phyloP scores from a whole-genome alignment of 768 basidiomycete genomes.

The Suillus fuscotomentosus region DNA sequence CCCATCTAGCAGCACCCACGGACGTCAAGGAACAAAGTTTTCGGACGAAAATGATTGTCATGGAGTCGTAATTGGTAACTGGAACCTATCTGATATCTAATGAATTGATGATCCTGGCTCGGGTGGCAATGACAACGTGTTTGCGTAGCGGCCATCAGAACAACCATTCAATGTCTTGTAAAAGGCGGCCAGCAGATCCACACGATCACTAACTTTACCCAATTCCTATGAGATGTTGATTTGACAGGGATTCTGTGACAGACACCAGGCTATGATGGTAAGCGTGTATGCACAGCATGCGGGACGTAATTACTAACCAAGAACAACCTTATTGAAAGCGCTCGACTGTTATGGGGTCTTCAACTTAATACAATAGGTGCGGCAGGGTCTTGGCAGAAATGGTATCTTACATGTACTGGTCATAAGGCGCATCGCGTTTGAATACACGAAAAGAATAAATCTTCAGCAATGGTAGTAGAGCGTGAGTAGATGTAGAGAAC shows the following conservation, averaged over 20 bases:
- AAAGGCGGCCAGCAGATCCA: neutral
- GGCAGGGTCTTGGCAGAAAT: neutral
- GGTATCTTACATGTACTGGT: neutral
- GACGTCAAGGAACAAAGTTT: neutral
- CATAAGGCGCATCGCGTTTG: neutral
- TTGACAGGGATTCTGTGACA: neutral
- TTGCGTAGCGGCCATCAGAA: neutral
- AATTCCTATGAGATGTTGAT: neutral
- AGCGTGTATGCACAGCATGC: neutral
- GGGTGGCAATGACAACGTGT: neutral
- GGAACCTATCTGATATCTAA: neutral
- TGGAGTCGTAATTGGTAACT: no score
- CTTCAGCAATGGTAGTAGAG: neutral
- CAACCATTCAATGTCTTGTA: neutral
- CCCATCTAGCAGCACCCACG: neutral
- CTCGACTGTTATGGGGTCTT: neutral
- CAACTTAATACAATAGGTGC: neutral
- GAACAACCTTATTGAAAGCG: neutral
- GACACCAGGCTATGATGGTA: neutral
- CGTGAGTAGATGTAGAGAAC: neutral
- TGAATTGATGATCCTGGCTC: neutral
- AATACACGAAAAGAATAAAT: neutral
- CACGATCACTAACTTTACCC: neutral
- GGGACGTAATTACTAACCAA: neutral
- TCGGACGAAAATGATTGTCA: neutral